A percentile compares a stretch with the other conserved stretches of the same genome.
These are phyloP conservation scores for Curvularia sp. DNA, from an alignment of 2,329 filamentous ascomycete species.

Conservation along the genomic window DNA sequence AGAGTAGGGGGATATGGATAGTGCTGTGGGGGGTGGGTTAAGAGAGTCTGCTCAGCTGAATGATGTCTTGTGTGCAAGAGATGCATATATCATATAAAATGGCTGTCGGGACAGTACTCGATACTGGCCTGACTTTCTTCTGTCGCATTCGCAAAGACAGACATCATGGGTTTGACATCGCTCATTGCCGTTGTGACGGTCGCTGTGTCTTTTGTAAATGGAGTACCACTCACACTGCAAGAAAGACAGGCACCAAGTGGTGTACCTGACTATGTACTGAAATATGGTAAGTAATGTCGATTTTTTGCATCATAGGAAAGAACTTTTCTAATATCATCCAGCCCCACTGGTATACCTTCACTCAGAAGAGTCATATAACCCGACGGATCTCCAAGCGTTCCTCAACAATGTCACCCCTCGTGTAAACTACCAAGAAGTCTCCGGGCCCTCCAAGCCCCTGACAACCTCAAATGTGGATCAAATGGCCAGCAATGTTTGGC, in stretches of 20 bases:
- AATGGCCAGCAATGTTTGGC: conserved; percentile 54
- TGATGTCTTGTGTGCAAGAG: conserved; percentile 11
- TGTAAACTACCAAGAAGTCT: conserved; percentile 46
- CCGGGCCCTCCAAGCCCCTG: conserved; percentile 48
- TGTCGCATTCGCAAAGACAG: not conserved
- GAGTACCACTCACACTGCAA: conserved; percentile 29
- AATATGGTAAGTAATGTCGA: conserved; percentile 46
- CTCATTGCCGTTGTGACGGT: conserved; percentile 18
- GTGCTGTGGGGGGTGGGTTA: not conserved
- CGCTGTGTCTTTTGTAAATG: conserved; percentile 23
- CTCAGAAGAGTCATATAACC: conserved; percentile 53
- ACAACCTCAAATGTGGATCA: conserved; percentile 54
- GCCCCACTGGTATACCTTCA: conserved; percentile 58
- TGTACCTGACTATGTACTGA: conserved; percentile 50
- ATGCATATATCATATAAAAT: not conserved
- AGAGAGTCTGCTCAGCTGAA: conserved; percentile 7
- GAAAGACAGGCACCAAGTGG: conserved; percentile 33
- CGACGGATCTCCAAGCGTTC: conserved; percentile 54
- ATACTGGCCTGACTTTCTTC: conserved; percentile 2
- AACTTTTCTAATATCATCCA: conserved; percentile 23
- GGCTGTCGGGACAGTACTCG: not conserved
- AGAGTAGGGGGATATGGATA: conserved; percentile 5
- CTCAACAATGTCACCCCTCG: conserved; percentile 52
- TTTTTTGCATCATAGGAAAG: not conserved
- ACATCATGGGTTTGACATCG: conserved; percentile 23